phyloP scores from a whole-genome alignment of 495 filamentous ascomycete genomes.

The Chaetomium fimeti region DNA sequence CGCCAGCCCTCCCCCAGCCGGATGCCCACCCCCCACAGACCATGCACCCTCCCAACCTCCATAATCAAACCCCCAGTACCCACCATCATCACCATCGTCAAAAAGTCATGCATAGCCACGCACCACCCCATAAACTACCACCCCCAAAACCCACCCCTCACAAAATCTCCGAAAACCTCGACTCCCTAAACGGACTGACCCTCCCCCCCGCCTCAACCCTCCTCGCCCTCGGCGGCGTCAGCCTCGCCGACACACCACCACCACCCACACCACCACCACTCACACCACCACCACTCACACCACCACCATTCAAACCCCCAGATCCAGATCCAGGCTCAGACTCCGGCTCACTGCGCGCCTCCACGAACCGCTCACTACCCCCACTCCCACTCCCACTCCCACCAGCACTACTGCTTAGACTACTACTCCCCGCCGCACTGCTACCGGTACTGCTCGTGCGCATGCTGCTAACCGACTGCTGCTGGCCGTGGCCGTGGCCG shows the following conservation, averaged over 20 bases:
- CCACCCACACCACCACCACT: no score
- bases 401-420: constrained; percentile 14
- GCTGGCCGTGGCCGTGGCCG: not conserved
- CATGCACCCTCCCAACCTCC: no score
- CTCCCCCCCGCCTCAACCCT: constrained; percentile 16
- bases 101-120: not conserved
- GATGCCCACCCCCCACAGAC: no score
- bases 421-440: constrained; percentile 22
- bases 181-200: constrained; percentile 46
- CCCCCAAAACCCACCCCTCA: not conserved
- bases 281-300: no score
- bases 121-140: not conserved
- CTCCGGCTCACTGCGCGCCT: constrained; percentile 22
- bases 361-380: constrained; percentile 28
- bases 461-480: constrained; percentile 18
- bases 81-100: no score
- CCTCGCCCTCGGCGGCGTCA: constrained; percentile 21
- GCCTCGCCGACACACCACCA: constrained; percentile 25
- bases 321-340: not conserved
- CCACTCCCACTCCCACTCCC: constrained; percentile 21
- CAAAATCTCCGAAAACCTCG: constrained; percentile 41
- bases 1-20: not conserved
- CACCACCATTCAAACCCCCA: no score
- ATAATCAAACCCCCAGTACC: no score
- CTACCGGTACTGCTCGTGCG: not conserved